Percentiles rank a stretch among this genome's conserved stretches.
phyloP scores from a whole-genome alignment of 2,329 filamentous ascomycete species.

The Neonectria sp. region DNA sequence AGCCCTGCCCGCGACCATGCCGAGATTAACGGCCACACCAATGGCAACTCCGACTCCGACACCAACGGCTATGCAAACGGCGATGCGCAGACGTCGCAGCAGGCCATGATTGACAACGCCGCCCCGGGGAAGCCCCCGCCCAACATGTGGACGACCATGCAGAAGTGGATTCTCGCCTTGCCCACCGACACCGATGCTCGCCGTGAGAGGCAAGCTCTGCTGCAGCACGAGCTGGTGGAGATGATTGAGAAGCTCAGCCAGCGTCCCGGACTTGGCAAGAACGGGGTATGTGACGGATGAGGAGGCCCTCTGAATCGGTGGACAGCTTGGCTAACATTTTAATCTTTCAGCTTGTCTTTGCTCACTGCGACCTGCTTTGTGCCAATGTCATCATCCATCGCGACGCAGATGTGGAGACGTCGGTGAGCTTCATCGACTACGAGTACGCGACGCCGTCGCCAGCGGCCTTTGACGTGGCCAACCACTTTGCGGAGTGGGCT shows the following conservation, averaged over 20 bases:
- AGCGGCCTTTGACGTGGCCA: conserved; percentile 95
- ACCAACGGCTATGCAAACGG: conserved; percentile 46
- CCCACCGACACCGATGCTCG: conserved; percentile 81
- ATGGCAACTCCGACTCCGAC: conserved; percentile 56
- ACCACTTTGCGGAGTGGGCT: conserved; percentile 99
- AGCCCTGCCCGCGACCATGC: conserved; percentile 45
- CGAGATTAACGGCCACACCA: conserved; percentile 40
- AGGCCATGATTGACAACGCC: conserved; percentile 63
- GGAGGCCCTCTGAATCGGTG: conserved; percentile 6
- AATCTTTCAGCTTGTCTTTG: conserved; percentile 81
- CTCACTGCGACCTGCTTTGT: conserved; percentile 95
- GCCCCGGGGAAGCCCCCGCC: conserved; percentile 81
- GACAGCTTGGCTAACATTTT: conserved; percentile 33
- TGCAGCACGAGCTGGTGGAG: conserved; percentile 83
- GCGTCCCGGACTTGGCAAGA: conserved; percentile 81
- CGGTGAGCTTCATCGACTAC: conserved; percentile 92
- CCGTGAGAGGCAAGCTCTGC: conserved; percentile 73
- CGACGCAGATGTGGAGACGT: conserved; percentile 52
- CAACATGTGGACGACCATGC: conserved; percentile 95
- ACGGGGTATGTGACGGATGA: conserved; percentile 72
- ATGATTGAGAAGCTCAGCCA: conserved; percentile 81
- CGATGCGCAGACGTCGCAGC: conserved; percentile 47
- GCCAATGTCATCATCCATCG: conserved; percentile 92
- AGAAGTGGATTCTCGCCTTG: conserved; percentile 93
- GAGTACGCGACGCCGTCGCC: conserved; percentile 97